Percentiles rank a stretch among this genome's conserved stretches.
These are phyloP conservation scores for Wickerhamiella sergipiensis DNA, from an alignment of 805 yeast genomes.

Conservation along the genomic window DNA sequence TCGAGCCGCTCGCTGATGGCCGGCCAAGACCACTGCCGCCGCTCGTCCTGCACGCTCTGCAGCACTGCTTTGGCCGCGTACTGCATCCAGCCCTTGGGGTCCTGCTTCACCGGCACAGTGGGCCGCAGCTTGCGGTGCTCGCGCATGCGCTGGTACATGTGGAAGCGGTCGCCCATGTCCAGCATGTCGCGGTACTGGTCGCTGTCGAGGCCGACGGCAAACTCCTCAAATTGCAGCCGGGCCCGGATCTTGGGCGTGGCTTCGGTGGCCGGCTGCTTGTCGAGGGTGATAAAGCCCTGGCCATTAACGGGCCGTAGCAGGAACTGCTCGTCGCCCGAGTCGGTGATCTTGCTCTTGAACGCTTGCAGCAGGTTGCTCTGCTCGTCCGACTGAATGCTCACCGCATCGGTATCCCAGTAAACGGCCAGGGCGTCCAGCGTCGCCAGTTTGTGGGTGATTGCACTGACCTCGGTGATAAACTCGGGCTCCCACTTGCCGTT, in stretches of 20 bases:
- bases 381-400: slow-evolving; percentile 31
- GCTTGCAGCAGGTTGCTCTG: slow-evolving; percentile 23
- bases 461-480: slow-evolving; percentile 58
- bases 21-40: slow-evolving; percentile 83
- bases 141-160: slow-evolving; percentile 62
- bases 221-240: slow-evolving; percentile 71
- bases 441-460: slow-evolving; percentile 60
- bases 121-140: slow-evolving; percentile 68
- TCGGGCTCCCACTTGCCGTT: slow-evolving; percentile 75
- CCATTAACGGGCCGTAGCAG: slow-evolving; percentile 83
- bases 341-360: slow-evolving; percentile 23
- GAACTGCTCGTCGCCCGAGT: slow-evolving; percentile 21
- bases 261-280: slow-evolving; percentile 43
- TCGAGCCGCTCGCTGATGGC: slow-evolving; percentile 57
- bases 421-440: slow-evolving; percentile 60
- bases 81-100: slow-evolving; percentile 68
- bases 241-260: slow-evolving; percentile 46
- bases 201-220: slow-evolving; percentile 75
- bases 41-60: slow-evolving; percentile 67
- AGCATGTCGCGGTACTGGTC: slow-evolving; percentile 72
- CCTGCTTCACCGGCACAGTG: slow-evolving; percentile 31
- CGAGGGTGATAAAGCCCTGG: slow-evolving; percentile 64
- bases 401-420: slow-evolving; percentile 69
- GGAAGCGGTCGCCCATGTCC: slow-evolving; percentile 68
- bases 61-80: slow-evolving; percentile 69